Evolutionary conservation across 352 stramenopile species (phyloP).

Genomic region (Detonula confervacea): DNA sequence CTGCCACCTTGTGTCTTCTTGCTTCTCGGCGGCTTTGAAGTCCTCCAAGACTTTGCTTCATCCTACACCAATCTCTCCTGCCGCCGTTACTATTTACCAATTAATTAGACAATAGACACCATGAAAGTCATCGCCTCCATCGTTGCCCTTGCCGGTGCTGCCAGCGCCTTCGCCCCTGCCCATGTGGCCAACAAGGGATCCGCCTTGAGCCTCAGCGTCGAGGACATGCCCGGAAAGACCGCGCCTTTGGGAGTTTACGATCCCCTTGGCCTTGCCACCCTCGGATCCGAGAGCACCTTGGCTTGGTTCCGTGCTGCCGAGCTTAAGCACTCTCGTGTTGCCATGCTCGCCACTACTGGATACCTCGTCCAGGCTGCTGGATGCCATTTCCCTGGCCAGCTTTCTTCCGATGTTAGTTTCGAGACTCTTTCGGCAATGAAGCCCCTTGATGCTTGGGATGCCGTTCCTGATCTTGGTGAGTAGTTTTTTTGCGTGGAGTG

Average conservation of each 20-base stretch:
- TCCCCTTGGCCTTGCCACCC: constrained; percentile 54
- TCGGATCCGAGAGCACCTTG: constrained; percentile 72
- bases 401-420: constrained; percentile 68
- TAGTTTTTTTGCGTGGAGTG: background rate
- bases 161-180: constrained; percentile 22
- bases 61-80: background rate
- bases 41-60: background rate
- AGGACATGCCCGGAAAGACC: constrained; percentile 56
- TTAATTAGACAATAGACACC: constrained; percentile 2
- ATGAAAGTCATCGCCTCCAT: constrained; percentile 20
- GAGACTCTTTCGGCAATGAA: constrained; percentile 73
- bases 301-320: constrained; percentile 78
- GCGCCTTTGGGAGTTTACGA: constrained; percentile 67
- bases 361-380: constrained; percentile 71
- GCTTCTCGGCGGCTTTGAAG: background rate
- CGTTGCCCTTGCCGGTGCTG: constrained; percentile 4
- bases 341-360: constrained; percentile 75
- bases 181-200: background rate
- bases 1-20: background rate
- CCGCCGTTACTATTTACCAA: background rate
- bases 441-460: constrained; percentile 75
- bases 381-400: constrained; percentile 74
- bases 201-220: constrained; percentile 23
- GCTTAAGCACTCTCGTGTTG: constrained; percentile 75
- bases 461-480: constrained; percentile 65